A percentile compares a stretch with the other conserved stretches of the same genome.
These are phyloP conservation scores for Vanderwaltozyma yarrowii DNA, from an alignment of 805 yeast species.

Conservation along the genomic window DNA sequence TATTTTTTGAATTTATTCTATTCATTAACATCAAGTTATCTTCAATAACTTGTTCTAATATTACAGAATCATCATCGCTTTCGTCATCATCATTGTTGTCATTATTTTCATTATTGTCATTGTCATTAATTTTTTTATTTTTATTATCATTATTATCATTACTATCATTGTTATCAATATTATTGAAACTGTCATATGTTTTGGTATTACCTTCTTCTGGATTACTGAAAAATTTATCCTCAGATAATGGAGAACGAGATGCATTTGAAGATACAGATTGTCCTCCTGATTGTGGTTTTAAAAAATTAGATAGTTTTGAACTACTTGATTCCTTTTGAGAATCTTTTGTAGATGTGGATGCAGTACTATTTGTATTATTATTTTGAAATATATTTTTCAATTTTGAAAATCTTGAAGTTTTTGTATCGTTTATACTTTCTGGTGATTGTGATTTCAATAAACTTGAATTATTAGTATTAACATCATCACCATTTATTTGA, in stretches of 20 bases:
- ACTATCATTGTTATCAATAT: background rate
- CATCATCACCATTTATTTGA: too few species aligned
- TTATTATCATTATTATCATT: background rate
- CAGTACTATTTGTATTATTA: background rate
- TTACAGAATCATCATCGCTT: background rate
- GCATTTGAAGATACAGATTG: too few species aligned
- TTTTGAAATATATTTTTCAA: slow-evolving; percentile 15
- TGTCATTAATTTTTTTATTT: background rate
- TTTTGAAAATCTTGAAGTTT: slow-evolving; percentile 11
- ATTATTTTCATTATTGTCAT: background rate
- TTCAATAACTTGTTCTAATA: too few species aligned
- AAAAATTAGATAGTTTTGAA: background rate
- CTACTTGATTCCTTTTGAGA: background rate
- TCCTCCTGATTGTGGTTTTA: background rate
- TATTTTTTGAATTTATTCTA: background rate
- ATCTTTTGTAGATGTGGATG: background rate
- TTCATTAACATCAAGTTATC: background rate
- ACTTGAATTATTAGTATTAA: too few species aligned
- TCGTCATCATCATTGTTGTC: background rate
- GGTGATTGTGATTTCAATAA: too few species aligned
- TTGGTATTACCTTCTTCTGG: background rate
- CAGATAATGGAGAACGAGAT: too few species aligned
- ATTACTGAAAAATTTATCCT: too few species aligned
- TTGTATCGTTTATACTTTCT: too few species aligned
- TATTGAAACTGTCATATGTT: background rate